Conservation (phyloP, 2,329 filamentous ascomycete species). For the Sclerotinia subarctica region DNA sequence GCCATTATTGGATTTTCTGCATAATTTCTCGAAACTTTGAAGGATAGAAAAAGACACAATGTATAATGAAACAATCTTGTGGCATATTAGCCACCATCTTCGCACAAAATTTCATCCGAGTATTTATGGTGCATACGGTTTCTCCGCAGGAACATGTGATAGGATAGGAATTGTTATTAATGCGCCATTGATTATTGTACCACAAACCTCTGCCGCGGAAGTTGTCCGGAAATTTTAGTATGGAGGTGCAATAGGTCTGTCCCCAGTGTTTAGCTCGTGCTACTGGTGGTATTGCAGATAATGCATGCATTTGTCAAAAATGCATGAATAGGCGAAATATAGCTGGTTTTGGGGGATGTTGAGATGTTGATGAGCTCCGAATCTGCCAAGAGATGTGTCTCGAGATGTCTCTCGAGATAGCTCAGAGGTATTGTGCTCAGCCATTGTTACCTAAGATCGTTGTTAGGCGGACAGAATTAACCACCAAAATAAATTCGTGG, state of each 20-base stretch:
- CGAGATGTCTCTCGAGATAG: not conserved
- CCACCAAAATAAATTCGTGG: not conserved
- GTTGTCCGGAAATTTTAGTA: not conserved
- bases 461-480: not conserved
- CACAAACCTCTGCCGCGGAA: not conserved
- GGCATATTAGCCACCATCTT: not conserved
- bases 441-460: not conserved
- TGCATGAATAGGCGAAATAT: not conserved
- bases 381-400: not conserved
- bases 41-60: not conserved
- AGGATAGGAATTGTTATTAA: not conserved
- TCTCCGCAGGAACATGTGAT: not conserved
- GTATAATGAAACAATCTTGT: not conserved
- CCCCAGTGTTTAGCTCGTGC: not conserved
- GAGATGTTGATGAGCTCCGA: not conserved
- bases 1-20: not conserved
- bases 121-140: not conserved
- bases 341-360: not conserved
- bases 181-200: not conserved
- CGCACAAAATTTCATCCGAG: not conserved
- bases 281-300: not conserved
- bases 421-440: not conserved
- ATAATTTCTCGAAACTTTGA: not conserved
- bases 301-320: not conserved
- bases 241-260: not conserved